Conservation (phyloP, 1,139 yeast species). For the Taiozyma sp. region DNA sequence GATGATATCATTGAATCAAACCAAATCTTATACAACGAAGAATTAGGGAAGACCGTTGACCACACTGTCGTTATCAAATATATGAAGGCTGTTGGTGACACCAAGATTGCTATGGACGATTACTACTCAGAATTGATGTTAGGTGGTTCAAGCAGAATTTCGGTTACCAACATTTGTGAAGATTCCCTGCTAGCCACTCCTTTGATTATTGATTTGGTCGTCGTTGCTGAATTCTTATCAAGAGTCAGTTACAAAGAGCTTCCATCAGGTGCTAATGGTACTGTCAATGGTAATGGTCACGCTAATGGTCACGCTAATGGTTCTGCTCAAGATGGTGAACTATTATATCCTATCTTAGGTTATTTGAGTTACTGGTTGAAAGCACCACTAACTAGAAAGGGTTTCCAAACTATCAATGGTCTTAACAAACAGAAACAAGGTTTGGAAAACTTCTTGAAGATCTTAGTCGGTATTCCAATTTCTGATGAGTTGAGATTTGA, state of each 20-base stretch:
- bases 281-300: constrained; percentile 26
- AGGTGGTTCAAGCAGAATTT: constrained; percentile 94
- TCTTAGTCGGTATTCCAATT: constrained; percentile 86
- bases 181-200: constrained; percentile 95
- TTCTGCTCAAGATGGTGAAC: constrained; percentile 41
- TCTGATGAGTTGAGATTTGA: constrained; percentile 91
- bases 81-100: constrained; percentile 91
- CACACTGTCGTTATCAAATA: constrained; percentile 96
- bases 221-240: constrained; percentile 84
- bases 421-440: constrained; percentile 93
- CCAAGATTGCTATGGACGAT: constrained; percentile 98
- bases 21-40: constrained; percentile 78
- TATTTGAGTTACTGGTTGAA: constrained; percentile 94
- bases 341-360: constrained; percentile 80
- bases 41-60: constrained; percentile 75
- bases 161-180: constrained; percentile 94
- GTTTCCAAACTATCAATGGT: constrained; percentile 88
- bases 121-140: constrained; percentile 95
- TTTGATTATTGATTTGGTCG: constrained; percentile 84
- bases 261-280: constrained; percentile 10
- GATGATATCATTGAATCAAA: constrained; percentile 94
- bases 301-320: constrained; percentile 48
- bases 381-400: constrained; percentile 92
- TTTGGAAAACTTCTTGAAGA: constrained; percentile 84
- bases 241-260: constrained; percentile 74